Base-by-base conservation (phyloP, 805 yeast species). In the Peterozyma toletana region DNA sequence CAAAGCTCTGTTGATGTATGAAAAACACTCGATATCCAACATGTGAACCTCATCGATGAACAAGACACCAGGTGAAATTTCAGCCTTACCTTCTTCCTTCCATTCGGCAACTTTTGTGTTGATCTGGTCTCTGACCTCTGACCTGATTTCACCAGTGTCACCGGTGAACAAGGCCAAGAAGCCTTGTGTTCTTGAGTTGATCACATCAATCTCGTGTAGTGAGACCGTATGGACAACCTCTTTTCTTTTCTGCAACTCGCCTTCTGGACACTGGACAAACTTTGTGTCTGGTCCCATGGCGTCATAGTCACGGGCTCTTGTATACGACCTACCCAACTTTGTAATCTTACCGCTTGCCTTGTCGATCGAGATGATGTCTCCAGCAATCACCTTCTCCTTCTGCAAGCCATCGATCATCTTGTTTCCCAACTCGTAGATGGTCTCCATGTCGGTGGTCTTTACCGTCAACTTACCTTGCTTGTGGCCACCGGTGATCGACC, bases 1-100 rank as follows among this genome's bases (percentile, higher is more conserved):
- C 48, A 93, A 72, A 10, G 99, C 99, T 53, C 97, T 80, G 71
- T 93, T 93, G 57, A 93, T 71, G 63, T 86, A 93, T 11, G 99
- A 87, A 70, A 93, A 93, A 62, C 95, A 87, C 71, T 93, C 99
- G 50, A 93, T 83, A 61, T 93, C 99, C 55, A 93, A 74, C 99
- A 93, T 93, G 68, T 93, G 95, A 37, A 90, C 98, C 69, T 93
- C 99, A 66, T 93, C 99, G 54, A 93, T 93, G 65, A 93, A 93
- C 55, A 93, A 71, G 14, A 93, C 99, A 55, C 99, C 99, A 11
- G 99, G 98, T 36, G 88, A 88, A 51, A 93, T 88, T 62, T 91
- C 95, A 10, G 99, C 99, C 64, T 93, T 93, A 48, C 99, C 98
- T 71, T 93, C 98, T 67, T 93, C 98, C 57, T 86, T 88, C 96